These are phyloP conservation scores for Colletotrichum siamense DNA, from an alignment of 2,329 filamentous ascomycete genomes.

Conservation along the genomic window DNA sequence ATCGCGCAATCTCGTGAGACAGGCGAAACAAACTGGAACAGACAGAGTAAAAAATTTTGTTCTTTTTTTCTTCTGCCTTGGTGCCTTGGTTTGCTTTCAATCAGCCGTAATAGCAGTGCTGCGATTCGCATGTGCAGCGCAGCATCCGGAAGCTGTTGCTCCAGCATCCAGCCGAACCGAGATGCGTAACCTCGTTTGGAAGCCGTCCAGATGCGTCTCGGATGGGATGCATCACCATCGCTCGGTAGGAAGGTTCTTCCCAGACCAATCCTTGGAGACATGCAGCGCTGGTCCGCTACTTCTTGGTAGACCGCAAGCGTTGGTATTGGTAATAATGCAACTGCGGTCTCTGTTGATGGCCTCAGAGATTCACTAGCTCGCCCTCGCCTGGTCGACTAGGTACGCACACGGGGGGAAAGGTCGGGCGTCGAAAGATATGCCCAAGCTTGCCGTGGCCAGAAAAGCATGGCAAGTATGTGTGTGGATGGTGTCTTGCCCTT, in stretches of 20 bases:
- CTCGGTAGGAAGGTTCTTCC: background rate
- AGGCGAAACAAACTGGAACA: background rate
- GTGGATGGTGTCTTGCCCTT: background rate
- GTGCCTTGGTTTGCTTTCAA: background rate
- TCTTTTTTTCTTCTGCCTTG: background rate
- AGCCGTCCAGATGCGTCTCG: background rate
- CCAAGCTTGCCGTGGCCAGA: background rate
- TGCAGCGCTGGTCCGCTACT: background rate
- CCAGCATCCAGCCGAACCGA: background rate
- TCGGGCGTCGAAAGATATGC: background rate
- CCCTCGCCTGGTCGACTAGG: background rate
- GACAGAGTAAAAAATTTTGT: background rate
- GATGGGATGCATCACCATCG: background rate
- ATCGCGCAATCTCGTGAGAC: conserved; percentile 5
- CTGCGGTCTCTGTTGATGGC: background rate
- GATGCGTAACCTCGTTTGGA: background rate
- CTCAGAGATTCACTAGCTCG: background rate
- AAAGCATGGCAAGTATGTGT: background rate
- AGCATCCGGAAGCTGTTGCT: conserved; percentile 3
- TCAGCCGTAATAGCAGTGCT: background rate
- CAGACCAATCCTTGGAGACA: background rate
- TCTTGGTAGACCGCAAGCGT: background rate
- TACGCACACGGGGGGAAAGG: background rate
- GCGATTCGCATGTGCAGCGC: background rate
- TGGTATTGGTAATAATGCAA: background rate